Evolutionary conservation across 257 asterid genomes (phyloP).

Genomic region (Solanum chiquidenum): DNA sequence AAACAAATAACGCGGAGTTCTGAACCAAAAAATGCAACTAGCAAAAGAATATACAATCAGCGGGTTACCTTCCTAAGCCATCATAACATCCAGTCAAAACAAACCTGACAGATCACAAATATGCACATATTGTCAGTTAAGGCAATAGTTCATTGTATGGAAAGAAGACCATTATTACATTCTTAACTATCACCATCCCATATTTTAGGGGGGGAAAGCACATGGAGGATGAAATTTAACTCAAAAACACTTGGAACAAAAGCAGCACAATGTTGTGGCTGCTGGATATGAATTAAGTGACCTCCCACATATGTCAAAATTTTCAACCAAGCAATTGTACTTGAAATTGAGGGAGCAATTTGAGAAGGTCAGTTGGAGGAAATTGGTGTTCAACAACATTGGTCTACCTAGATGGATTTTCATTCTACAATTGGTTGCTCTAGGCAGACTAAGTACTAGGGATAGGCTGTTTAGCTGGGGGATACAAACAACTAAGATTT

Average conservation of each 20-base stretch:
- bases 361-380: no score
- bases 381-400: no score
- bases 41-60: slow-evolving; percentile 1
- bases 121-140: not conserved
- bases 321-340: no score
- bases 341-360: no score
- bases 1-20: not conserved
- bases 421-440: no score
- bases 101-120: slow-evolving; percentile 41
- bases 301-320: no score
- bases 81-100: slow-evolving; percentile 90
- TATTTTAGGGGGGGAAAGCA: not conserved
- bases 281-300: no score
- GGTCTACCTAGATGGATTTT: no score
- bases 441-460: no score
- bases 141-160: not conserved
- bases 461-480: no score
- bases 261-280: not conserved
- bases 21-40: not conserved
- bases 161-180: not conserved
- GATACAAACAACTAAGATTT: no score
- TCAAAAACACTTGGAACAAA: not conserved
- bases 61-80: slow-evolving; percentile 78
- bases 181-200: not conserved
- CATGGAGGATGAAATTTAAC: not conserved